These are phyloP conservation scores for Lichenothelia convexa DNA, from an alignment of 495 filamentous ascomycete species.

Conservation along the genomic window DNA sequence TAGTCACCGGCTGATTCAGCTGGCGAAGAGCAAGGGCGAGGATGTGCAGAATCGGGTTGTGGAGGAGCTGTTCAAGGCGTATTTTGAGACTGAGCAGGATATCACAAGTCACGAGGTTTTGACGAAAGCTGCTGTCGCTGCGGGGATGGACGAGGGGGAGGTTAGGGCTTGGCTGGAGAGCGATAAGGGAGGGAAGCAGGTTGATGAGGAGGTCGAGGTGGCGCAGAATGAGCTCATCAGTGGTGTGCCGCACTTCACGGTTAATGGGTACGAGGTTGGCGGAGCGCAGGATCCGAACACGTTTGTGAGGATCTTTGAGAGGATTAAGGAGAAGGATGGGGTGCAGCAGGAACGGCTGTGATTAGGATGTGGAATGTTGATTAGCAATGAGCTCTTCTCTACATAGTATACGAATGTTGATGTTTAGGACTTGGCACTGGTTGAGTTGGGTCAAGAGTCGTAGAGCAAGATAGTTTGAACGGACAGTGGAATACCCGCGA, in stretches of 20 bases:
- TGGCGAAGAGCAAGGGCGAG: conserved; percentile 39
- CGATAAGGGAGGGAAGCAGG: conserved; percentile 45
- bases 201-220: conserved; percentile 48
- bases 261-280: conserved; percentile 19
- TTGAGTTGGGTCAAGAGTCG: too few species aligned
- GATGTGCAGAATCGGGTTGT: conserved; percentile 44
- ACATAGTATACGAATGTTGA: too few species aligned
- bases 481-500: too few species aligned
- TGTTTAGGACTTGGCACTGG: too few species aligned
- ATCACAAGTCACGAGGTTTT: conserved; percentile 48
- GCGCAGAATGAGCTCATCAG: conserved; percentile 39
- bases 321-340: too few species aligned
- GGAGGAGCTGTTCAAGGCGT: conserved; percentile 48
- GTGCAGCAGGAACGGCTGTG: too few species aligned
- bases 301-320: conserved; percentile 20
- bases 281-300: conserved; percentile 22
- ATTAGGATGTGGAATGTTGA: too few species aligned
- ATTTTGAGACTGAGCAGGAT: conserved; percentile 64
- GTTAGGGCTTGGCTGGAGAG: conserved; percentile 42
- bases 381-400: too few species aligned
- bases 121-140: conserved; percentile 38
- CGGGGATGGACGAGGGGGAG: conserved; percentile 40
- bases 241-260: conserved; percentile 54
- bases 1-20: conserved; percentile 55
- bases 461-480: too few species aligned